Percentiles rank a stretch among this genome's conserved stretches.
These are phyloP conservation scores for Zizania latifolia DNA, from an alignment of 176 grass and related monocot genomes.

Conservation along the genomic window DNA sequence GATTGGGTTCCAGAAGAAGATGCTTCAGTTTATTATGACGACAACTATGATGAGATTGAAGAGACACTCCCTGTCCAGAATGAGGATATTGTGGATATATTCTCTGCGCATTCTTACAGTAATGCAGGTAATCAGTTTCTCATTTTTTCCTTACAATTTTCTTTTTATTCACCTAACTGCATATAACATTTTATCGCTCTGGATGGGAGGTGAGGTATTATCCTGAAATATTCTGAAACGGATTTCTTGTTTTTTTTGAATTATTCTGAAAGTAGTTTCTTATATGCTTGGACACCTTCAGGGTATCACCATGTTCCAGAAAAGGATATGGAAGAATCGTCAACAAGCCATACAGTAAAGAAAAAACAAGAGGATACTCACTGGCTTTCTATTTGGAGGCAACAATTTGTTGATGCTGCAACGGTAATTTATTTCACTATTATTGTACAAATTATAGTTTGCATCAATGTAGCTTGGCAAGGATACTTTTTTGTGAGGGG, in stretches of 20 bases:
- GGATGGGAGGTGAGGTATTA: no score
- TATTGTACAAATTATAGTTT: neutral
- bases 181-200: no score
- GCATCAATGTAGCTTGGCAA: neutral
- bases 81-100: constrained; percentile 48
- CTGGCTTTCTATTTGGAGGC: constrained; percentile 53
- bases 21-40: constrained; percentile 6
- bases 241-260: neutral
- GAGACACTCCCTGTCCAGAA: constrained; percentile 25
- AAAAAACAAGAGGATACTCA: constrained; percentile 15
- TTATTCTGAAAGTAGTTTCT: neutral
- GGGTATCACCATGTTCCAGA: constrained; percentile 47
- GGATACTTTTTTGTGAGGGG: neutral
- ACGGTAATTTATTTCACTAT: constrained; percentile 42
- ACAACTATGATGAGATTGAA: constrained; percentile 18
- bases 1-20: constrained; percentile 74
- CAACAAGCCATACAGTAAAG: constrained; percentile 15
- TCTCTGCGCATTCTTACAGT: constrained; percentile 37
- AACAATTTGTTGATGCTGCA: constrained; percentile 61
- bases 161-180: no score
- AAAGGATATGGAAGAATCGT: constrained; percentile 48
- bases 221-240: neutral
- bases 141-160: neutral
- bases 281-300: constrained; percentile 8
- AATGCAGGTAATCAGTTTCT: constrained; percentile 26